Percentiles rank a stretch among this genome's conserved stretches.
phyloP scores from a whole-genome alignment of 345 rosid genomes.

The Streptanthus diversifolius region DNA sequence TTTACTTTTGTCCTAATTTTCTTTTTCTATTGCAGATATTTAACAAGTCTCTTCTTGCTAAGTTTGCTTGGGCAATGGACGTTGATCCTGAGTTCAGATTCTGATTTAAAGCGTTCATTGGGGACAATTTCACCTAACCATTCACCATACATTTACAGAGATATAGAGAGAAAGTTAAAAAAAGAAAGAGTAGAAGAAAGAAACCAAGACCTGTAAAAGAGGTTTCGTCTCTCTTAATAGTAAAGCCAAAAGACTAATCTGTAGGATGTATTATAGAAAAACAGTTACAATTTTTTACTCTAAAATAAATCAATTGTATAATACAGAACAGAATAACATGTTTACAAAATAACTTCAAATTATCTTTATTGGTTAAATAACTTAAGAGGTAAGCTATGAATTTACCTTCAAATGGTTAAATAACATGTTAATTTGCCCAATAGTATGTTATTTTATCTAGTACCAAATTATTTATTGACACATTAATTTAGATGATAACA shows the following conservation, averaged over 20 bases:
- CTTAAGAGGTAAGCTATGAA: not conserved
- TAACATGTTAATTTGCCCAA: not conserved
- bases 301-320: not conserved
- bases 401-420: not conserved
- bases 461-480: not conserved
- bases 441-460: not conserved
- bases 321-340: not conserved
- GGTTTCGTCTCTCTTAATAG: constrained; percentile 23
- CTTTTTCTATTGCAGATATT: constrained; percentile 15
- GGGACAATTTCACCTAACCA: constrained; percentile 31
- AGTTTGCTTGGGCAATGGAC: constrained; percentile 97
- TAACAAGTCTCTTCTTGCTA: constrained; percentile 54
- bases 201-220: constrained; percentile 8
- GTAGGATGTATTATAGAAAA: constrained; percentile 15
- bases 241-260: not conserved
- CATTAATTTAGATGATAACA: not conserved
- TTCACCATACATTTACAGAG: constrained; percentile 30
- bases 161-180: not conserved
- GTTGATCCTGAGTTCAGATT: constrained; percentile 96
- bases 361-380: not conserved
- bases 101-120: constrained; percentile 35
- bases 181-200: constrained; percentile 20
- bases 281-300: not conserved
- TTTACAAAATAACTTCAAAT: not conserved
- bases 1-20: not conserved